phyloP scores from a whole-genome alignment of 805 yeast genomes.

The Barnettozyma sucrosica region DNA sequence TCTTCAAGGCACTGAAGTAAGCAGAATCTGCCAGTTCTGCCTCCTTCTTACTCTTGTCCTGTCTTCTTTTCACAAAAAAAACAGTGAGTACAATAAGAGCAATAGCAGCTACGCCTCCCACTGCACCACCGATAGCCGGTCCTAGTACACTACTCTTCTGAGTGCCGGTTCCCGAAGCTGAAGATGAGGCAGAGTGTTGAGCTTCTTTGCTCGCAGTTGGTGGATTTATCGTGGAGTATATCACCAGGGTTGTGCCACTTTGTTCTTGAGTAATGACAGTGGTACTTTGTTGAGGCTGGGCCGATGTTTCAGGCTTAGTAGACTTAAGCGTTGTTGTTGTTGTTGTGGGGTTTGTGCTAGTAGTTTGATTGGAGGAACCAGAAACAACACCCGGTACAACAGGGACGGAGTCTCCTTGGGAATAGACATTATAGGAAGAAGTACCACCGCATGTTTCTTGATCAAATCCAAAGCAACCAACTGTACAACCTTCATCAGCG shows the following conservation, averaged over 20 bases:
- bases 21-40: conserved; percentile 50
- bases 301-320: conserved; percentile 2
- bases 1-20: conserved; percentile 51
- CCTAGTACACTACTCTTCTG: conserved; percentile 34
- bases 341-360: conserved; percentile 12
- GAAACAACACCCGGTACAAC: not conserved
- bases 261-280: conserved; percentile 17
- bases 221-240: conserved; percentile 10
- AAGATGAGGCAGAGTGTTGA: conserved; percentile 10
- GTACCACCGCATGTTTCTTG: conserved; percentile 60
- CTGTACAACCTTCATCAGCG: conserved; percentile 30
- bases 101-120: conserved; percentile 48
- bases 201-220: not conserved
- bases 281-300: conserved; percentile 7
- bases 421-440: conserved; percentile 40
- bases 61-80: conserved; percentile 33
- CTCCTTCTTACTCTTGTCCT: conserved; percentile 30
- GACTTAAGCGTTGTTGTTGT: conserved; percentile 10
- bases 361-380: conserved; percentile 27
- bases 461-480: conserved; percentile 52
- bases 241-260: conserved; percentile 18
- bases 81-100: conserved; percentile 35
- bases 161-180: conserved; percentile 14
- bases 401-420: conserved; percentile 24
- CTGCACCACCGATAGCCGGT: conserved; percentile 59